These are phyloP conservation scores for Stentor coeruleus DNA, from an alignment of 73 alveolate genomes.

Conservation along the genomic window DNA sequence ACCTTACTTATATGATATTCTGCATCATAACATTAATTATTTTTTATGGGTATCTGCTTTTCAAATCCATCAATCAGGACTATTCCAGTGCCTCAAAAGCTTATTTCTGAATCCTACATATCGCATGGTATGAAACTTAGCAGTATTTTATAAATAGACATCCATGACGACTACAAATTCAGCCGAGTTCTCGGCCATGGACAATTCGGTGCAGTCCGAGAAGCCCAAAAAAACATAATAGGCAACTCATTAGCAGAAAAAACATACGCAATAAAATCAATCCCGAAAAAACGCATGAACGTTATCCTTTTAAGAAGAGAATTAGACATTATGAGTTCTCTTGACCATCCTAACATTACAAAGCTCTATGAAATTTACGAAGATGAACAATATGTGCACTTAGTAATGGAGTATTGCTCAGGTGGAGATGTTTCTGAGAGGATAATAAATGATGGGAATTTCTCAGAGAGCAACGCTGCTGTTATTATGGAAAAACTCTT, in stretches of 20 bases:
- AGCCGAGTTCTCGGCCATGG: slow-evolving; percentile 29
- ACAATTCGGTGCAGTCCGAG: slow-evolving; percentile 27
- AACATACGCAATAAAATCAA: slow-evolving; percentile 40
- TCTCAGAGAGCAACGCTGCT: slow-evolving; percentile 56
- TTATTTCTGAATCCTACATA: neutral
- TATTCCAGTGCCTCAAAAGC: neutral
- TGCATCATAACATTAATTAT: no score
- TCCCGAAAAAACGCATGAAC: slow-evolving; percentile 21
- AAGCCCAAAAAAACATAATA: neutral
- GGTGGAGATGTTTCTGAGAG: slow-evolving; percentile 54
- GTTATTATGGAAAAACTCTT: slow-evolving; percentile 50
- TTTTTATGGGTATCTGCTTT: no score
- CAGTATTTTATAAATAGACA: neutral
- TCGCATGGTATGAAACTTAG: neutral
- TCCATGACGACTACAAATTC: slow-evolving; percentile 27
- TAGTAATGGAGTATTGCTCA: slow-evolving; percentile 64
- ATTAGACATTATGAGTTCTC: slow-evolving; percentile 5
- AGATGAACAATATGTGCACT: slow-evolving; percentile 43
- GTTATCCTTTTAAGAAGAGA: slow-evolving; percentile 24
- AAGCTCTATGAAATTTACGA: slow-evolving; percentile 61
- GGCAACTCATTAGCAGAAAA: neutral
- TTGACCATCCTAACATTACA: slow-evolving; percentile 56
- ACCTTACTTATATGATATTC: no score
- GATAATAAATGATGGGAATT: slow-evolving; percentile 33
- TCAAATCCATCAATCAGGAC: no score